Conservation (phyloP, 2,329 filamentous ascomycete species). For the Botryosphaeria agaves region DNA sequence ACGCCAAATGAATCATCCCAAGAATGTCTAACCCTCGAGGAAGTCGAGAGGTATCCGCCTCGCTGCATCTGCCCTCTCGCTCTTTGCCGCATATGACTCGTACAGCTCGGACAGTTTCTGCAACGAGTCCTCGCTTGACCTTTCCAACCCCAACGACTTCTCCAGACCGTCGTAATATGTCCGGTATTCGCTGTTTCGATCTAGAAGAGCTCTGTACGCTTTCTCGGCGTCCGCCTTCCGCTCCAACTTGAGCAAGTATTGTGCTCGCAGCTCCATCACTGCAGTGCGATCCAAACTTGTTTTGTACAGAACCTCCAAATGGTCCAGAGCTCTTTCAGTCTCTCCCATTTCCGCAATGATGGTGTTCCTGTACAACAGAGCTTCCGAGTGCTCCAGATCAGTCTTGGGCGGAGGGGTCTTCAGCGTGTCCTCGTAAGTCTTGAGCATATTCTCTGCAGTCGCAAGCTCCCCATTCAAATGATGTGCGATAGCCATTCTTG, state of each 20-base stretch:
- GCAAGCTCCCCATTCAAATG: slow-evolving; percentile 73
- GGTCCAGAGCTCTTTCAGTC: slow-evolving; percentile 64
- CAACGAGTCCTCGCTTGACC: slow-evolving; percentile 42
- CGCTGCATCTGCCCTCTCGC: slow-evolving; percentile 68
- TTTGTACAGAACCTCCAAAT: slow-evolving; percentile 64
- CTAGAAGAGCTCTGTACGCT: slow-evolving; percentile 65
- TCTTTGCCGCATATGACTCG: slow-evolving; percentile 64
- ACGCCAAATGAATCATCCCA: slow-evolving; percentile 1
- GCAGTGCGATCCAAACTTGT: slow-evolving; percentile 68
- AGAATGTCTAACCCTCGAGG: slow-evolving; percentile 46
- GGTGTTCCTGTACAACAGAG: slow-evolving; percentile 83
- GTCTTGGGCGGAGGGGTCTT: slow-evolving; percentile 60
- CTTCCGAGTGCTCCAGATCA: slow-evolving; percentile 88
- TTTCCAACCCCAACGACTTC: slow-evolving; percentile 45
- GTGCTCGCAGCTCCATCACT: slow-evolving; percentile 69
- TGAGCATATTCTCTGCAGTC: slow-evolving; percentile 80
- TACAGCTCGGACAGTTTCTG: slow-evolving; percentile 65
- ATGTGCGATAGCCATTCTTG: slow-evolving; percentile 83
- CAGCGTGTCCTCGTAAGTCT: slow-evolving; percentile 82
- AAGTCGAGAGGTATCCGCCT: slow-evolving; percentile 81
- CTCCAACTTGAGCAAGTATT: slow-evolving; percentile 65
- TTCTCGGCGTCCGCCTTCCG: slow-evolving; percentile 64
- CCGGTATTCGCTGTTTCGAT: slow-evolving; percentile 76
- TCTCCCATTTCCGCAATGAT: slow-evolving; percentile 87
- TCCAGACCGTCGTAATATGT: slow-evolving; percentile 71